Evolutionary conservation across 225 moss, liverwort and hornwort genomes (phyloP).

Genomic region (Thuidium tamariscinum): DNA sequence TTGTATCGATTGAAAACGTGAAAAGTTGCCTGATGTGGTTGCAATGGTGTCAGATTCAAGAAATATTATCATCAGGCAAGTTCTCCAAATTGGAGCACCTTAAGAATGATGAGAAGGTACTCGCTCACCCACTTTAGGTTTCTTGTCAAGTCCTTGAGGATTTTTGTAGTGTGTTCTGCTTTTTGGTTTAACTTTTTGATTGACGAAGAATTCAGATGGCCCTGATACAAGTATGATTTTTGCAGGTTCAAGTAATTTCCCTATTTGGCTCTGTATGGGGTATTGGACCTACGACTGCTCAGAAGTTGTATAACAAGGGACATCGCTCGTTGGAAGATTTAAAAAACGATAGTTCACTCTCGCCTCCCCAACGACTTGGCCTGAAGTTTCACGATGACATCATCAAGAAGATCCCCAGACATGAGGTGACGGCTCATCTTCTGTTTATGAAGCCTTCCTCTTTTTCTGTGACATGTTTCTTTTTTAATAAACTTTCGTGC

Average conservation of each 20-base stretch:
- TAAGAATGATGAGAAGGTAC: slow-evolving; percentile 76
- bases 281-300: slow-evolving; percentile 75
- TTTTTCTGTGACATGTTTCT: background rate
- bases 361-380: slow-evolving; percentile 55
- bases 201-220: background rate
- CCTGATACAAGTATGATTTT: background rate
- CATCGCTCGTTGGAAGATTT: slow-evolving; percentile 68
- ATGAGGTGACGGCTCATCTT: slow-evolving; percentile 45
- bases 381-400: slow-evolving; percentile 75
- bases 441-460: background rate
- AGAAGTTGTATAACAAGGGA: slow-evolving; percentile 75
- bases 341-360: slow-evolving; percentile 42
- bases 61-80: slow-evolving; percentile 70
- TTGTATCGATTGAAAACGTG: background rate
- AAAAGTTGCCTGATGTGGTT: background rate
- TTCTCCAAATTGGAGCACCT: slow-evolving; percentile 77
- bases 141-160: background rate
- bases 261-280: slow-evolving; percentile 83
- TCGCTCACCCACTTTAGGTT: background rate
- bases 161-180: background rate
- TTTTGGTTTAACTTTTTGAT: background rate
- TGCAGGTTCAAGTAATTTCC: slow-evolving; percentile 46
- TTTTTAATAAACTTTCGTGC: background rate
- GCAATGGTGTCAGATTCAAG: slow-evolving; percentile 62
- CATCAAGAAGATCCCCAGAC: slow-evolving; percentile 73